phyloP scores from a whole-genome alignment of 78 protist species.

The Emiliania huxleyi region DNA sequence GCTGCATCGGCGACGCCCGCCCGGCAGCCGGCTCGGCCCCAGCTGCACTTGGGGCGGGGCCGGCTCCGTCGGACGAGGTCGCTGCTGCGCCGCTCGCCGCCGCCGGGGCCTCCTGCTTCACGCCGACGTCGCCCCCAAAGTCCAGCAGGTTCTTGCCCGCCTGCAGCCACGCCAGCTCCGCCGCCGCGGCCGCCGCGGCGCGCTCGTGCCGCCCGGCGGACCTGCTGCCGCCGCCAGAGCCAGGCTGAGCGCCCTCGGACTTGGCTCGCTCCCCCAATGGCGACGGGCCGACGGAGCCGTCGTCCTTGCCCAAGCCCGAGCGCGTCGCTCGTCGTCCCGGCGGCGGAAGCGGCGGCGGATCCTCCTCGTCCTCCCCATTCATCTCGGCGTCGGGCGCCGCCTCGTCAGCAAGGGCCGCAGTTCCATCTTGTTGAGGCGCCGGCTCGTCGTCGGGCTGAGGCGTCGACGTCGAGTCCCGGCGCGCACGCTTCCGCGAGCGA shows the following conservation, averaged over 20 bases:
- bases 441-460: too few relatives aligned
- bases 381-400: too few relatives aligned
- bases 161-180: not conserved
- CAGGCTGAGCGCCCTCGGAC: not conserved
- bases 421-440: too few relatives aligned
- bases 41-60: too few relatives aligned
- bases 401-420: too few relatives aligned
- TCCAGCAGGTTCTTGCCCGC: not conserved
- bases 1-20: not conserved
- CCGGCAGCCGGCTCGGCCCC: too few relatives aligned
- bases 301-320: not conserved
- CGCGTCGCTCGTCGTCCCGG: not conserved
- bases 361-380: not conserved
- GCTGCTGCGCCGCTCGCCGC: not conserved
- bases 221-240: not conserved
- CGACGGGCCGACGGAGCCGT: not conserved
- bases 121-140: not conserved
- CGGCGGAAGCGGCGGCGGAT: not conserved
- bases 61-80: not conserved
- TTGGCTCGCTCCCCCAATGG: not conserved
- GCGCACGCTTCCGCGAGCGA: too few relatives aligned
- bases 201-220: not conserved
- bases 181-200: not conserved
- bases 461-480: too few relatives aligned
- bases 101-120: not conserved